Conservation (phyloP, 139 green algal genomes). For the Deuterostichococcus epilithicus region DNA sequence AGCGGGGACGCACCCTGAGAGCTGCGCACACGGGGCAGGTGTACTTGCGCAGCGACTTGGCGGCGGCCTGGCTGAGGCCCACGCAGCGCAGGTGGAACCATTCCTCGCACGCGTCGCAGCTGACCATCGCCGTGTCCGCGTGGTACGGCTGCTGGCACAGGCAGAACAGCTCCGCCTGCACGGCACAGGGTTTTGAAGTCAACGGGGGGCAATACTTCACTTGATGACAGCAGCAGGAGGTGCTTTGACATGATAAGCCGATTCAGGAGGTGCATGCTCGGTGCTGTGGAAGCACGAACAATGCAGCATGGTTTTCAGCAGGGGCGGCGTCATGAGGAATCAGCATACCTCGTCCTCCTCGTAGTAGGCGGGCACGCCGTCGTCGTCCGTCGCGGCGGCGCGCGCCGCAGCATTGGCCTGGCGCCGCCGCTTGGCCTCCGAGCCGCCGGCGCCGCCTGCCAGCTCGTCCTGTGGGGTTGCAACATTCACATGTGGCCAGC, state of each 20-base stretch:
- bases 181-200: too few species aligned
- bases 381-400: too few species aligned
- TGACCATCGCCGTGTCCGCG: slow-evolving; percentile 44
- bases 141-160: slow-evolving; percentile 57
- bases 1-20: slow-evolving; percentile 21
- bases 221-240: neutral
- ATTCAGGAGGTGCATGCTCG: too few species aligned
- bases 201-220: too few species aligned
- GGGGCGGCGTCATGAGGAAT: neutral
- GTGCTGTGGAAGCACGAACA: too few species aligned
- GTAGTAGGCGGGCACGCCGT: neutral
- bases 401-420: neutral
- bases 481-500: too few species aligned
- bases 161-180: slow-evolving; percentile 43
- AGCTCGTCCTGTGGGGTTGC: neutral
- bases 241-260: too few species aligned
- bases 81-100: slow-evolving; percentile 73
- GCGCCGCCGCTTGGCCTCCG: neutral
- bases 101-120: slow-evolving; percentile 64
- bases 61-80: slow-evolving; percentile 33
- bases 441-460: neutral
- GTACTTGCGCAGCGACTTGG: slow-evolving; percentile 34
- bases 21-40: slow-evolving; percentile 63
- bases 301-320: too few species aligned
- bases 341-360: slow-evolving; percentile 41